Evolutionary conservation across 2,329 filamentous ascomycete species (phyloP).

Genomic region (Aspergillus ruber): DNA sequence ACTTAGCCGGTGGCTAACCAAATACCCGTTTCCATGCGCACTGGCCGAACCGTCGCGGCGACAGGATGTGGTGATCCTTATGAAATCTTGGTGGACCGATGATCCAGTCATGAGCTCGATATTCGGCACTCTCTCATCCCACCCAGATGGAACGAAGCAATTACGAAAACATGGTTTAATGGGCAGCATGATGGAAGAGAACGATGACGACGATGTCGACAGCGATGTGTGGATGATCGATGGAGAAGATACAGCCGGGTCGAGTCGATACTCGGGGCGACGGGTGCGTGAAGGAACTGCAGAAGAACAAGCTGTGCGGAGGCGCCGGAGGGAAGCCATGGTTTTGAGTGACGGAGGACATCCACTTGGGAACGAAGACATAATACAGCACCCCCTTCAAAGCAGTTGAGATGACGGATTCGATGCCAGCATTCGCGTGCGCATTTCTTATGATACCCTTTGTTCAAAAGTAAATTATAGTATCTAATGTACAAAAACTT

Average conservation of each 20-base stretch:
- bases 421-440: background rate
- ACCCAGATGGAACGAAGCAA: constrained; percentile 35
- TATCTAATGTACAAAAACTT: constrained; percentile 13
- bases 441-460: constrained; percentile 2
- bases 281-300: constrained; percentile 26
- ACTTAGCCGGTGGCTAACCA: constrained; percentile 66
- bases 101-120: constrained; percentile 41
- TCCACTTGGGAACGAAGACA: constrained; percentile 67
- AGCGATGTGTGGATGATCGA: constrained; percentile 47
- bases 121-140: constrained; percentile 30
- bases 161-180: constrained; percentile 38
- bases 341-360: constrained; percentile 81
- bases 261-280: constrained; percentile 26
- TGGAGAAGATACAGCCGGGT: constrained; percentile 47
- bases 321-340: constrained; percentile 79
- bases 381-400: constrained; percentile 57
- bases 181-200: constrained; percentile 43
- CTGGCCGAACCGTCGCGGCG: constrained; percentile 43
- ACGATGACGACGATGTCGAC: constrained; percentile 46
- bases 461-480: constrained; percentile 1
- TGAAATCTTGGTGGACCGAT: constrained; percentile 37
- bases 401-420: background rate
- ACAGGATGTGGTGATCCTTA: constrained; percentile 34
- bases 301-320: constrained; percentile 62
- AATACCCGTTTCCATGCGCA: constrained; percentile 62